Percentiles rank a stretch among this genome's conserved stretches.
phyloP scores from a whole-genome alignment of 2,329 filamentous ascomycete species.

The Penicillium griseofulvum region DNA sequence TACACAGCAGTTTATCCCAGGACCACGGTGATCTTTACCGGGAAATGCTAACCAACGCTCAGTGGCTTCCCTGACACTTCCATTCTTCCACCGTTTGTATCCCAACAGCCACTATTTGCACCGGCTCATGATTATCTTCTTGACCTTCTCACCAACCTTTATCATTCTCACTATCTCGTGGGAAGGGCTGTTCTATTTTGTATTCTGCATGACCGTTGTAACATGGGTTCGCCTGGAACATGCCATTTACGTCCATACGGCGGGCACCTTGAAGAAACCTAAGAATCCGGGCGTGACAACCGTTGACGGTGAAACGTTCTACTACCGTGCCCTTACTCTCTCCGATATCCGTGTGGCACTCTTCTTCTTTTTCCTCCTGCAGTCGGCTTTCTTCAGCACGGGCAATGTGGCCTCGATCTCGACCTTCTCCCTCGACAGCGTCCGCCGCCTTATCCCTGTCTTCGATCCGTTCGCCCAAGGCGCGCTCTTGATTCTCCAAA shows the following conservation, averaged over 20 bases:
- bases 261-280: slow-evolving; percentile 31
- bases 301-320: slow-evolving; percentile 31
- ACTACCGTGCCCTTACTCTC: slow-evolving; percentile 68
- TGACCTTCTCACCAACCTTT: slow-evolving; percentile 89
- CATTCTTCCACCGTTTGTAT: slow-evolving; percentile 74
- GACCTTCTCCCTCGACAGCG: slow-evolving; percentile 88
- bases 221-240: slow-evolving; percentile 93
- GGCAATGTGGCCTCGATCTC: slow-evolving; percentile 94
- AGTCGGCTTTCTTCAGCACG: slow-evolving; percentile 95
- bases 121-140: slow-evolving; percentile 80
- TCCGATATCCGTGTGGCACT: slow-evolving; percentile 85
- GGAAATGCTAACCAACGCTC: slow-evolving; percentile 10
- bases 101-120: slow-evolving; percentile 88
- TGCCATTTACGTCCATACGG: slow-evolving; percentile 57
- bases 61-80: slow-evolving; percentile 74
- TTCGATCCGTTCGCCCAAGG: slow-evolving; percentile 93
- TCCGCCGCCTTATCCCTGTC: slow-evolving; percentile 79
- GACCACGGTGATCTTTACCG: not conserved
- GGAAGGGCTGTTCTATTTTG: slow-evolving; percentile 92
- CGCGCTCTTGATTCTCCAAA: slow-evolving; percentile 79
- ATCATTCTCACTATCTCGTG: slow-evolving; percentile 97
- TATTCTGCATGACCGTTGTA: slow-evolving; percentile 77
- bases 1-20: not conserved
- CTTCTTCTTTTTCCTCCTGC: slow-evolving; percentile 92
- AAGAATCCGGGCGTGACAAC: slow-evolving; percentile 35